Evolutionary conservation across 164 flowering plant species (phyloP).

Genomic region (Stephania yunnanensis): DNA sequence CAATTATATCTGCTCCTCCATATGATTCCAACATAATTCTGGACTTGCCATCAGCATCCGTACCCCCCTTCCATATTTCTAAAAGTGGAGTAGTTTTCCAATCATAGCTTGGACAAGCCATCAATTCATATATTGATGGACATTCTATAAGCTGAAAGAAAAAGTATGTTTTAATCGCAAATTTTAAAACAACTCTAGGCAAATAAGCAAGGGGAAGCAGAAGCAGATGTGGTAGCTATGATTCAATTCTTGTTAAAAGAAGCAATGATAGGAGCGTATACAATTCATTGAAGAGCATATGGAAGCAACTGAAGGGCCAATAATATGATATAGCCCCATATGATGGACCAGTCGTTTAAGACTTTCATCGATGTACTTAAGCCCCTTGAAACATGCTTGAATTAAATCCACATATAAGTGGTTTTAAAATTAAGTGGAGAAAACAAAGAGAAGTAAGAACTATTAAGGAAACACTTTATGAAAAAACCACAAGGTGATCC

Average conservation of each 20-base stretch:
- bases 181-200: neutral
- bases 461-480: too few relatives aligned
- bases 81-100: constrained; percentile 71
- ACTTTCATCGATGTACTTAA: neutral
- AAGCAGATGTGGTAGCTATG: neutral
- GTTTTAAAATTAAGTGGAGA: too few relatives aligned
- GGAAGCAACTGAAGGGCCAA: neutral
- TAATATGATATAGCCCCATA: neutral
- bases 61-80: constrained; percentile 73
- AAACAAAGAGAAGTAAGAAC: too few relatives aligned
- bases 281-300: neutral
- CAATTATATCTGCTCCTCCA: constrained; percentile 45
- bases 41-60: constrained; percentile 38
- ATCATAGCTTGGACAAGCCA: constrained; percentile 63
- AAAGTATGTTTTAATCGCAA: neutral
- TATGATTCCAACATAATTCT: constrained; percentile 57
- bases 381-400: neutral
- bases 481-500: neutral
- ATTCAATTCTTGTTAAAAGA: neutral
- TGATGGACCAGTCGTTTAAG: neutral
- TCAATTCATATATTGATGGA: constrained; percentile 90
- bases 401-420: neutral
- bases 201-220: neutral
- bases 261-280: neutral
- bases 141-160: constrained; percentile 88